These are phyloP conservation scores for Phytophthora pistaciae DNA, from an alignment of 352 stramenopile species.

Conservation along the genomic window DNA sequence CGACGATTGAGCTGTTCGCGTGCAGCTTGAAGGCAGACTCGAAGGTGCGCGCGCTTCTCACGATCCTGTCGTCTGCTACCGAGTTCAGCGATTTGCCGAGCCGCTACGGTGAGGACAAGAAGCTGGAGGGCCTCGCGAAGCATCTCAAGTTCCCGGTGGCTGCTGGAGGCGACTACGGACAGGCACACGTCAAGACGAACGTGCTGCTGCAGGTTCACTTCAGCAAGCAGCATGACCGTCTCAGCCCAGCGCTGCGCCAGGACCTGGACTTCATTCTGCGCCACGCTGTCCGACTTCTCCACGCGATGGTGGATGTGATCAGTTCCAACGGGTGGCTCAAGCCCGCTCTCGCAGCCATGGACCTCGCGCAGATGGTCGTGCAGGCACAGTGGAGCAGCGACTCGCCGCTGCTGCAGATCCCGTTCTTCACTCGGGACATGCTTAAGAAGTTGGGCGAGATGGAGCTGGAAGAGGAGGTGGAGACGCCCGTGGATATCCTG, in stretches of 20 bases:
- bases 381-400: slow-evolving; percentile 99
- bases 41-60: slow-evolving; percentile 96
- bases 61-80: slow-evolving; percentile 97
- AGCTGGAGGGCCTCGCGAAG: slow-evolving; percentile 94
- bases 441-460: slow-evolving; percentile 63
- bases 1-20: slow-evolving; percentile 99
- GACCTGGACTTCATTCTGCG: slow-evolving; percentile 94
- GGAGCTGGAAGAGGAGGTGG: slow-evolving; percentile 75
- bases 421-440: slow-evolving; percentile 96
- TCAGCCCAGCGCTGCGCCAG: slow-evolving; percentile 93
- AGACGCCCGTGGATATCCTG: slow-evolving; percentile 87
- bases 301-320: slow-evolving; percentile 99
- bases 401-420: slow-evolving; percentile 96
- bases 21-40: slow-evolving; percentile 97
- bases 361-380: slow-evolving; percentile 99
- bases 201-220: slow-evolving; percentile 98
- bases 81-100: slow-evolving; percentile 97
- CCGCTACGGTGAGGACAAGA: slow-evolving; percentile 94
- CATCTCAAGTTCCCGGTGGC: slow-evolving; percentile 94
- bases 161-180: slow-evolving; percentile 89
- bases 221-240: slow-evolving; percentile 88
- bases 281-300: slow-evolving; percentile 94
- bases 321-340: slow-evolving; percentile 99
- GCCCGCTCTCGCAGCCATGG: slow-evolving; percentile 98
- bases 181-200: slow-evolving; percentile 97